Base-by-base conservation (phyloP, 164 flowering plant genomes). In the Chimonanthus praecox region DNA sequence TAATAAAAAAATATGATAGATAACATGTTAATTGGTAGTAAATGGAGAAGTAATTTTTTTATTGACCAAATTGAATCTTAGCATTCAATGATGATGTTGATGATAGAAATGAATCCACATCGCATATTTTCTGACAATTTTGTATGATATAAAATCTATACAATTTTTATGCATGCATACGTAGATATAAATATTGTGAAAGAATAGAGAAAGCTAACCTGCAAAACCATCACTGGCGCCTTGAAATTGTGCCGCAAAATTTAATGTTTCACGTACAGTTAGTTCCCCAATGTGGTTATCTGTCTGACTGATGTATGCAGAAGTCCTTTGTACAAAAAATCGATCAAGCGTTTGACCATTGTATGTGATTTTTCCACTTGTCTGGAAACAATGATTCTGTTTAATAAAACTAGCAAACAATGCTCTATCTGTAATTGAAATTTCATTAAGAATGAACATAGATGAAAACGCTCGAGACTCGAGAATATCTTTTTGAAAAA, bases 211-310 rank as follows among this genome's bases (percentile, higher is more conserved):
- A 54, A 66, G 7, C 72, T 60, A 72, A 94, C 98, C 98, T 84
- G 85, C 86, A 83, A 82, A 89, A 10, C 83, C 83, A 73, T 87
- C 87, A 61, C 86, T 85, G 72, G 94, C 87, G 71, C 97, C 94
- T 84, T 94, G 92, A 76, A 88, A 91, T 80, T 97, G 82, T n/a
- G 92, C 98, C 49, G 90, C 95, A 81, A 87, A 94, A 84, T 90
- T 94, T 20, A 94, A 79, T 44, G 98, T 90, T 84, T 94, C 98
- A 43, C 98, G 80, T 3, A 94, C 97, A 43, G 98, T 94, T 21
- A 91, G 85, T 83, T 94, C 97, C 11, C 88, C 90, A 64, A 90
- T 88, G 77, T 94, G 97, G 82, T 84, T 85, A 73, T 94, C 98
- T 49, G 88, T 85, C 82, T 94, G 98, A 78, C 98, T 85, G 6